Evolutionary conservation across 352 stramenopile species (phyloP).

Genomic region (Blastocystis sp.): DNA sequence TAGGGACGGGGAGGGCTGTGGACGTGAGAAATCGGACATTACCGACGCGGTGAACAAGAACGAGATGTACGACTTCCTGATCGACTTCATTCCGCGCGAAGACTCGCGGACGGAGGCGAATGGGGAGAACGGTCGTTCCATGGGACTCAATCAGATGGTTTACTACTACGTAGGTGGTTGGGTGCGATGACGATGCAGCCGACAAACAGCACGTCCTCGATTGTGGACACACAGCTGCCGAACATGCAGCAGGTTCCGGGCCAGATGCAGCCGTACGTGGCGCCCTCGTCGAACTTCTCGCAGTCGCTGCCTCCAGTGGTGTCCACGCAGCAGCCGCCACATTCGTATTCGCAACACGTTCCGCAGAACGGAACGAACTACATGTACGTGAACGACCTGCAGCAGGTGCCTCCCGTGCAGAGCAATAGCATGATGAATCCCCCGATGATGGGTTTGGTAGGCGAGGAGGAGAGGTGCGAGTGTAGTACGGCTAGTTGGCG

Average conservation of each 20-base stretch:
- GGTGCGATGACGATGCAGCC: neutral
- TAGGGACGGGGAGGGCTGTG: neutral
- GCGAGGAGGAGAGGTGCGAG: neutral
- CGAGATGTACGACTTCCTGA: slow-evolving; percentile 80
- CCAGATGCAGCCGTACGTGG: neutral
- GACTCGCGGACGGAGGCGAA: slow-evolving; percentile 43
- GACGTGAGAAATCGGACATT: slow-evolving; percentile 69
- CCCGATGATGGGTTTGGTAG: slow-evolving; percentile 13
- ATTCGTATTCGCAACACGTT: neutral
- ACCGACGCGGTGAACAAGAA: slow-evolving; percentile 77
- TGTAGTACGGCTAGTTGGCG: slow-evolving; percentile 8
- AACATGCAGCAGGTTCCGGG: neutral
- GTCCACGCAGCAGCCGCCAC: neutral
- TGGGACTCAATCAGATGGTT: neutral
- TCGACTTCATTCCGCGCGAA: slow-evolving; percentile 72
- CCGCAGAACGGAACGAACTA: neutral
- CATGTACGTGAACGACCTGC: slow-evolving; percentile 22
- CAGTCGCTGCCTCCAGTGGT: neutral
- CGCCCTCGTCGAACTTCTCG: neutral
- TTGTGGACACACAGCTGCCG: slow-evolving; percentile 2
- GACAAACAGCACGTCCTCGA: neutral
- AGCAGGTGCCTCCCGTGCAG: neutral
- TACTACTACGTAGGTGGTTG: neutral
- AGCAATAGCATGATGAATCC: neutral
- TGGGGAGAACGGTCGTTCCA: neutral